Conservation (phyloP, 2,329 filamentous ascomycete species). For the Penicillium sp. region DNA sequence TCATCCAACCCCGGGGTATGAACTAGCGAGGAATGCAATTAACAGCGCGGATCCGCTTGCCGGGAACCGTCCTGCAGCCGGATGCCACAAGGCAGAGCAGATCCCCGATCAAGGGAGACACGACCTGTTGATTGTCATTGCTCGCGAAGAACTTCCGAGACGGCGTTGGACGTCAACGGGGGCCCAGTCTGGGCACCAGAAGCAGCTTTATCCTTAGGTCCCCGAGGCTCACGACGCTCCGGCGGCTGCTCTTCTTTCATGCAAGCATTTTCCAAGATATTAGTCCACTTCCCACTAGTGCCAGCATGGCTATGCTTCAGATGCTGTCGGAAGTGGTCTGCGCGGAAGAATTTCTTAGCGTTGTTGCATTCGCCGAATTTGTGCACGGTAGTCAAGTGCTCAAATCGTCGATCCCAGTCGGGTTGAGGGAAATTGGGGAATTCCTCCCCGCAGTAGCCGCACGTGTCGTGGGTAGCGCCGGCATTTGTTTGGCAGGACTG, state of each 20-base stretch:
- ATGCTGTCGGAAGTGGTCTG: conserved; percentile 97
- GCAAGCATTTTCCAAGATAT: conserved; percentile 93
- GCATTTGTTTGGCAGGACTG: conserved; percentile 34
- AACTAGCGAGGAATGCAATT: background rate
- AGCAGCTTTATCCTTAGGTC: conserved; percentile 5
- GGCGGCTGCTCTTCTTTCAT: conserved; percentile 74
- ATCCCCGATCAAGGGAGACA: background rate
- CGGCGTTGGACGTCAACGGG: conserved; percentile 27
- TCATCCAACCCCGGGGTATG: background rate
- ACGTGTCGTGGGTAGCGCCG: conserved; percentile 61
- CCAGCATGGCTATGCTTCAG: conserved; percentile 96
- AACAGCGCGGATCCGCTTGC: background rate
- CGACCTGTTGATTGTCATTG: conserved; percentile 22
- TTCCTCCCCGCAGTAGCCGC: conserved; percentile 93
- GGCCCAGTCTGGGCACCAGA: conserved; percentile 11
- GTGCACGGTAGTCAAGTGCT: conserved; percentile 85
- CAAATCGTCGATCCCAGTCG: conserved; percentile 82
- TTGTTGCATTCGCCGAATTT: conserved; percentile 99
- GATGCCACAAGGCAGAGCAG: background rate
- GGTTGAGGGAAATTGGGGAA: conserved; percentile 72
- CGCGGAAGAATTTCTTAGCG: conserved; percentile 95
- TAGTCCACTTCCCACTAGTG: conserved; percentile 97
- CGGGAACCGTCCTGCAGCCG: background rate
- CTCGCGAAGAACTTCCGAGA: conserved; percentile 30
- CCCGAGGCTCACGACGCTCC: conserved; percentile 24